Base-by-base conservation (phyloP, 2,329 filamentous ascomycete genomes). In the Cordyceps fumosorosea region DNA sequence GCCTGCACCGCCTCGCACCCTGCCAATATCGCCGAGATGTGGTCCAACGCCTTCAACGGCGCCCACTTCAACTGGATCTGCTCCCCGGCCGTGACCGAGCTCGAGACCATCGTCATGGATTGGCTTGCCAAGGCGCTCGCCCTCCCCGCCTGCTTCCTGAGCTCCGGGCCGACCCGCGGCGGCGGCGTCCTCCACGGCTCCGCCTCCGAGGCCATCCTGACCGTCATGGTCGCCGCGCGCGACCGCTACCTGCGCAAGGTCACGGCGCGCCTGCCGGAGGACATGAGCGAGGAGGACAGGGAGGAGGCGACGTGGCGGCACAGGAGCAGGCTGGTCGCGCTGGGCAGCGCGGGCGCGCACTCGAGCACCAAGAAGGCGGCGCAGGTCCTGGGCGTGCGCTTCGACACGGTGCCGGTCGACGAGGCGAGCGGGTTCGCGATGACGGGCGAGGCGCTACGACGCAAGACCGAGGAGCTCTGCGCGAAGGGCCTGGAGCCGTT, bases 21-120 rank as follows among this genome's bases (percentile, higher is more conserved):
- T 0, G 85, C 87, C 32, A 93, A 96, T 74, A 82, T 98, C 12
- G 93, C 91, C 22, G 93, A 98, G 76, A 87, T 98, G 79, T 98
- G 96, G 80, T 91, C 87, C 50, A 88, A 90, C 5, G 89, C 91
- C 7, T 93, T 97, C 76, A 95, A 87, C 14, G 90, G 90, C 18
- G 91, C 93, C 1, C 91, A 91, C 45, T 98, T 98, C 81, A 98
- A 98, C 76, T 98, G 93, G 93, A 87, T 97, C 66, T 97, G 93
- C 76, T 92, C 88, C 6, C 93, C 93, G 0, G 92, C 90, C 7
- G 88, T 95, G 20, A 98, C 93, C 0, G 93, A 98, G 77, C 83
- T 98, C 54, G 93, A 98, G 80, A 96, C 93, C 0, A 83, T 97
- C 26, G 89, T 96, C 50, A 82, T 97, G 73, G 93, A 98, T 75